phyloP scores from a whole-genome alignment of 345 rosid species.

The Populus euphratica region DNA sequence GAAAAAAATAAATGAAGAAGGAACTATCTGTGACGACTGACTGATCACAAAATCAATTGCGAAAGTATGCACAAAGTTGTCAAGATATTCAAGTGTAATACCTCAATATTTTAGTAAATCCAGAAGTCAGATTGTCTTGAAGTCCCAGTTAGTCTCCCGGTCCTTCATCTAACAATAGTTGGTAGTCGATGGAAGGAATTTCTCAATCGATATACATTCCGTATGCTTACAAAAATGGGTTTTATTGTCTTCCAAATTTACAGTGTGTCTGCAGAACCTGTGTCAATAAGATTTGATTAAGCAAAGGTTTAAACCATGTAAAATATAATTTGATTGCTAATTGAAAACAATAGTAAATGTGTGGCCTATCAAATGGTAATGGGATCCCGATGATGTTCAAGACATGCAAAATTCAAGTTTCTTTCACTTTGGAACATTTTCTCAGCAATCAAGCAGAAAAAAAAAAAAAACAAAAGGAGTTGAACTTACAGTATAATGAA shows the following conservation, averaged over 20 bases:
- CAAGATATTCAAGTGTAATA: not conserved
- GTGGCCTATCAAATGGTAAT: not conserved
- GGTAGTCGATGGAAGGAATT: not conserved
- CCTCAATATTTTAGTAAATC: not conserved
- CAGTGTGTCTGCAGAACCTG: not conserved
- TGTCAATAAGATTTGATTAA: conserved; percentile 4
- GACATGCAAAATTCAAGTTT: not conserved
- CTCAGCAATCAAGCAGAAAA: not conserved
- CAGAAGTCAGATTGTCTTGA: not conserved
- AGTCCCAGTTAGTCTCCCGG: not conserved
- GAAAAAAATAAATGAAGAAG: not conserved
- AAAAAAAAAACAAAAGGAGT: not conserved
- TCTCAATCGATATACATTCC: no score
- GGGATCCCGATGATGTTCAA: not conserved
- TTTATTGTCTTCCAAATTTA: not conserved
- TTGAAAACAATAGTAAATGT: not conserved
- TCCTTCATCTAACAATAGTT: not conserved
- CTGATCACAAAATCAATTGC: not conserved
- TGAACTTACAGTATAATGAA: not conserved
- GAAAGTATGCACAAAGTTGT: not conserved
- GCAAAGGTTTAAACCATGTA: not conserved
- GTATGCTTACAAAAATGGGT: not conserved
- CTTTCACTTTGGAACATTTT: not conserved
- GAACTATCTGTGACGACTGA: not conserved
- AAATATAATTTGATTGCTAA: not conserved